A percentile compares a stretch with the other conserved stretches of the same genome.
Evolutionary conservation across 768 basidiomycete genomes (phyloP).

Genomic region (Psilocybe subaeruginosa): DNA sequence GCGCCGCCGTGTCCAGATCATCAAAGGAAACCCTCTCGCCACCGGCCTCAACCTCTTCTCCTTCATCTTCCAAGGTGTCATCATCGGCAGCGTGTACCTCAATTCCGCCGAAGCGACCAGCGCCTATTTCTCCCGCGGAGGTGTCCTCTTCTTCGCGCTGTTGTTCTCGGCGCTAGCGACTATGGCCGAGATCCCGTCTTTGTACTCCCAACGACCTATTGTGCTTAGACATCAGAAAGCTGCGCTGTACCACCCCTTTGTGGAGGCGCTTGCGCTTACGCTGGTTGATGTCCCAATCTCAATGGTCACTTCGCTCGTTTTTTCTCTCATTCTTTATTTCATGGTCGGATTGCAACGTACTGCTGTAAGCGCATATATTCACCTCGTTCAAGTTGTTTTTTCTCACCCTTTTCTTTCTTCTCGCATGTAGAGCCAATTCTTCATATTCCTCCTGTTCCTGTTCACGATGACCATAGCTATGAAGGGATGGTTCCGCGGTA

Average conservation of each 20-base stretch:
- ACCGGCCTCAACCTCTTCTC: constrained; percentile 39
- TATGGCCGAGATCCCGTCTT: constrained; percentile 66
- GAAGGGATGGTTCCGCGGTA: constrained; percentile 76
- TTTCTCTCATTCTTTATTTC: constrained; percentile 61
- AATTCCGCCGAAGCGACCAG: constrained; percentile 54
- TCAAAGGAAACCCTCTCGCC: constrained; percentile 41
- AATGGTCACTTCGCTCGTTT: constrained; percentile 43
- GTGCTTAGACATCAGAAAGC: constrained; percentile 58
- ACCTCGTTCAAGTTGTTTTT: constrained; percentile 23
- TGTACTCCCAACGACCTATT: constrained; percentile 64
- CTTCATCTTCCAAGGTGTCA: constrained; percentile 52
- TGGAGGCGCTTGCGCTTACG: constrained; percentile 52
- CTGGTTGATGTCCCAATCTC: constrained; percentile 65
- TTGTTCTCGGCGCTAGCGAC: constrained; percentile 61
- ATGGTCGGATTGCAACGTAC: constrained; percentile 57
- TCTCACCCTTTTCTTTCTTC: constrained; percentile 5
- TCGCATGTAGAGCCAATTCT: constrained; percentile 42
- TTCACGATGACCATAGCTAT: constrained; percentile 63
- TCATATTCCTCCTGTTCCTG: constrained; percentile 57
- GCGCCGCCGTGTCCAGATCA: constrained; percentile 45
- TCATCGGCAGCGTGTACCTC: constrained; percentile 70
- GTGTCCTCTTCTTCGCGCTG: constrained; percentile 73
- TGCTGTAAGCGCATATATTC: constrained; percentile 24
- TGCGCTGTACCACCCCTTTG: constrained; percentile 53
- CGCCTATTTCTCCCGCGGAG: constrained; percentile 76